A percentile compares a stretch with the other conserved stretches of the same genome.
Conservation (phyloP, 305 asterid genomes). For the Solanum hybrid region DNA sequence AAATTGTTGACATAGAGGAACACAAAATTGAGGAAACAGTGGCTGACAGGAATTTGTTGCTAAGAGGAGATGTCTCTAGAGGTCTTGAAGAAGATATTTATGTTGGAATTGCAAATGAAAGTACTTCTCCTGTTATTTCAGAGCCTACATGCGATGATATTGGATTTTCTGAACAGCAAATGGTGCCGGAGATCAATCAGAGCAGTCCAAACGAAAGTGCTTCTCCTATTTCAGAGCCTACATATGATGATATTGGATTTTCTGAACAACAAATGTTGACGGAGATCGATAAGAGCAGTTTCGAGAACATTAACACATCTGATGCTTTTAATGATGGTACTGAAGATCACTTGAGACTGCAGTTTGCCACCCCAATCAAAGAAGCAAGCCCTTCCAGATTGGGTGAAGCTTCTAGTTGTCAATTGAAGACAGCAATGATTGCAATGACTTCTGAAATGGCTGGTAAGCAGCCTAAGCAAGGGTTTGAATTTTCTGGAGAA, state of each 20-base stretch:
- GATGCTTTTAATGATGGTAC: slow-evolving; percentile 7
- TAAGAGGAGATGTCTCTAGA: background rate
- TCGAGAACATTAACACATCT: background rate
- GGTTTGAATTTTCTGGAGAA: background rate
- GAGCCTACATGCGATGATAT: background rate
- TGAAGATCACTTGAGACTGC: slow-evolving; percentile 26
- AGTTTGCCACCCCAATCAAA: slow-evolving; percentile 32
- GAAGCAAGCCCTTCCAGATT: slow-evolving; percentile 1
- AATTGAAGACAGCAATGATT: slow-evolving; percentile 3
- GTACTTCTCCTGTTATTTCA: background rate
- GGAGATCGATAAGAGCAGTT: background rate
- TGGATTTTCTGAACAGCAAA: background rate
- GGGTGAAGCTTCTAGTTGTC: slow-evolving; percentile 14
- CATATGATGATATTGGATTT: background rate
- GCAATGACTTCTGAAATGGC: background rate
- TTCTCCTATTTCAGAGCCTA: background rate
- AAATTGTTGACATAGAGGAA: background rate
- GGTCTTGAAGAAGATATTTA: background rate
- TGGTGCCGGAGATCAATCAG: background rate
- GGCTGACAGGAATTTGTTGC: background rate
- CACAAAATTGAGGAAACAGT: background rate
- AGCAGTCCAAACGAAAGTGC: background rate
- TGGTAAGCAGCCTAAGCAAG: background rate
- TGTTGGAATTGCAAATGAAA: background rate
- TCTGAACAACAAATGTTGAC: background rate